phyloP scores from a whole-genome alignment of 129 eudicot species.

The Kitagawia praeruptora region DNA sequence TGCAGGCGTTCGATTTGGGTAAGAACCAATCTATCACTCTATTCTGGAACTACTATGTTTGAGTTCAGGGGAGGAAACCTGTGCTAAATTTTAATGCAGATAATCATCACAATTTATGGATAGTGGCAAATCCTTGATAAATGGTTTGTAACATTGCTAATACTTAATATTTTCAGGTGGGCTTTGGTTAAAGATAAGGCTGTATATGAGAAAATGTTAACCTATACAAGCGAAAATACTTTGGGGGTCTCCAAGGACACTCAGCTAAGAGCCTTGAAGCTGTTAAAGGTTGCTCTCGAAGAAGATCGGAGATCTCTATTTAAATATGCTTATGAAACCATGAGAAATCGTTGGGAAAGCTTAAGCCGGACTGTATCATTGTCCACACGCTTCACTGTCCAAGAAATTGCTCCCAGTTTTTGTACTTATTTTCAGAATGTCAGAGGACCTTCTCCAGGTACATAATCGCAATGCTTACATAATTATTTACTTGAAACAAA shows the following conservation, averaged over 20 bases:
- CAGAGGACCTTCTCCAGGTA: constrained; percentile 76
- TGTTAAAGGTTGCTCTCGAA: constrained; percentile 39
- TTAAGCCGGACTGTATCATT: constrained; percentile 27
- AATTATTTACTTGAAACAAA: neutral
- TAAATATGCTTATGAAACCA: constrained; percentile 35
- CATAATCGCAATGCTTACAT: neutral
- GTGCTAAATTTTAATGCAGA: neutral
- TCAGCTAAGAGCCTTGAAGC: constrained; percentile 63
- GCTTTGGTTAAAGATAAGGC: constrained; percentile 61
- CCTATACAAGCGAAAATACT: constrained; percentile 21
- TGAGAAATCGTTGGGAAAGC: constrained; percentile 60
- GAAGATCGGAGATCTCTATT: constrained; percentile 42
- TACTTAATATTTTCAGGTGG: constrained; percentile 40
- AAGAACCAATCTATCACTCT: neutral
- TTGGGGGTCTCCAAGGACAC: constrained; percentile 56
- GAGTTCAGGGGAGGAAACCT: neutral
- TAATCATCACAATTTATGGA: neutral
- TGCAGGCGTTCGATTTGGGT: constrained; percentile 67
- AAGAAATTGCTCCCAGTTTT: constrained; percentile 39
- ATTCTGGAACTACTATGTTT: neutral
- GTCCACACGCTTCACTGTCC: constrained; percentile 52
- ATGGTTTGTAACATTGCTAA: neutral
- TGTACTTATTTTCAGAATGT: constrained; percentile 46
- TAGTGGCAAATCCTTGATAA: neutral
- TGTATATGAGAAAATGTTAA: constrained; percentile 34